A percentile compares a stretch with the other conserved stretches of the same genome.
phyloP scores from a whole-genome alignment of 1,139 yeast species.

The Geotrichum fermentans region DNA sequence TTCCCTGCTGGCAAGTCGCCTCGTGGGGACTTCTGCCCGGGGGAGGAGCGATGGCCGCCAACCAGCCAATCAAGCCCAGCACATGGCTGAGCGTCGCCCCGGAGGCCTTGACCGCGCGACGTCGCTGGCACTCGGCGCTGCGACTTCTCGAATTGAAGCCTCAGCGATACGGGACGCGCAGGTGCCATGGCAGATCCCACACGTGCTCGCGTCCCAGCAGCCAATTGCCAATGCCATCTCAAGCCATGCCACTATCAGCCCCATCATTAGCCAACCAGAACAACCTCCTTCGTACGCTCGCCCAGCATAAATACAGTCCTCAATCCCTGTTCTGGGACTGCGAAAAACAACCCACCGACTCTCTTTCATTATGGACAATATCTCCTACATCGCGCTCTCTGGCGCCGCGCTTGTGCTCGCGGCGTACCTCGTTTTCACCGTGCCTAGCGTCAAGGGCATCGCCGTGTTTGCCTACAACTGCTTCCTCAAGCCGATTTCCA shows the following conservation, averaged over 20 bases:
- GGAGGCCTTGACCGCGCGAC: too few species aligned
- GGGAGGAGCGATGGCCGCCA: too few species aligned
- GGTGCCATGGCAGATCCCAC: too few species aligned
- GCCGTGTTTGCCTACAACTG: slow-evolving; percentile 43
- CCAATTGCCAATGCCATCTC: background rate
- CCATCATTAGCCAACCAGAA: background rate
- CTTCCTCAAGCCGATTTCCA: slow-evolving; percentile 61
- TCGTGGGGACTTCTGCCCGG: too few species aligned
- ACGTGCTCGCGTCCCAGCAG: background rate
- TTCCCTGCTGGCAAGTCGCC: too few species aligned
- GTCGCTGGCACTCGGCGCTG: too few species aligned
- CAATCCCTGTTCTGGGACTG: too few species aligned
- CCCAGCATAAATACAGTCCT: background rate
- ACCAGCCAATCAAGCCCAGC: too few species aligned
- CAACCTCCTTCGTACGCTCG: background rate
- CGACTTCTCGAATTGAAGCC: too few species aligned
- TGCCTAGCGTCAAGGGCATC: slow-evolving; percentile 18
- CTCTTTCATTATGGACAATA: background rate
- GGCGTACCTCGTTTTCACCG: background rate
- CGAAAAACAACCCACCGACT: too few species aligned
- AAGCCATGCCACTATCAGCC: background rate
- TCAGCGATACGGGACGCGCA: too few species aligned
- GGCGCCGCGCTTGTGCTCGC: slow-evolving; percentile 1
- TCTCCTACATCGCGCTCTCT: slow-evolving; percentile 1
- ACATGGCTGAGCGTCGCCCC: too few species aligned